Percentiles rank a stretch among this genome's conserved stretches.
These are phyloP conservation scores for Fusarium abutilonis DNA, from an alignment of 2,329 filamentous ascomycete genomes.

Conservation along the genomic window DNA sequence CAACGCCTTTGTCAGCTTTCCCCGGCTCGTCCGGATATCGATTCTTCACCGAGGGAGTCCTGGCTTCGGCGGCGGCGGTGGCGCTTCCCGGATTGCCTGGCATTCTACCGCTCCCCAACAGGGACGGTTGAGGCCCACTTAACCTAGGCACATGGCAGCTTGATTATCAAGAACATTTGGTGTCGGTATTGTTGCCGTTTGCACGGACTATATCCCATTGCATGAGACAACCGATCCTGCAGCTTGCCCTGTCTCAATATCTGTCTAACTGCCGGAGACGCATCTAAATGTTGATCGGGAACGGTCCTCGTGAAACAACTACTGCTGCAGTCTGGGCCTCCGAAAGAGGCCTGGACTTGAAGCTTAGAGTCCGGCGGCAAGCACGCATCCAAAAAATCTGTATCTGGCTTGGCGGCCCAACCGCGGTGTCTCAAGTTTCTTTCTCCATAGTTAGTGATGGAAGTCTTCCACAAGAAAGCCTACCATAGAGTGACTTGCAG, in stretches of 20 bases:
- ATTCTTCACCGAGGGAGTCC: slow-evolving; percentile 41
- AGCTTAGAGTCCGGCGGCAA: slow-evolving; percentile 15
- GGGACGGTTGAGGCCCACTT: slow-evolving; percentile 40
- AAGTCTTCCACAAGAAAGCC: slow-evolving; percentile 15
- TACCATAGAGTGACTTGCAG: slow-evolving; percentile 18
- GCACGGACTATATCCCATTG: slow-evolving; percentile 34
- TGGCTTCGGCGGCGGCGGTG: slow-evolving; percentile 35
- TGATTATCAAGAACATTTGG: slow-evolving; percentile 35
- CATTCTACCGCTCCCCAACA: slow-evolving; percentile 33
- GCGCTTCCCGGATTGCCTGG: slow-evolving; percentile 28
- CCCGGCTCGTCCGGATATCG: slow-evolving; percentile 40
- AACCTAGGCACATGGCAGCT: slow-evolving; percentile 3
- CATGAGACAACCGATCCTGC: slow-evolving; percentile 11
- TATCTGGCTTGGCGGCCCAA: slow-evolving; percentile 33
- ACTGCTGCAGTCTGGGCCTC: slow-evolving; percentile 5
- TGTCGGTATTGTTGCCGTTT: slow-evolving; percentile 42
- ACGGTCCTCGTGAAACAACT: background rate
- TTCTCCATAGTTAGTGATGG: slow-evolving; percentile 31
- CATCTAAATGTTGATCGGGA: slow-evolving; percentile 7
- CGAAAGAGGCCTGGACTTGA: slow-evolving; percentile 2
- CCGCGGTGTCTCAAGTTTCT: slow-evolving; percentile 33
- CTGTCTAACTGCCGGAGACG: slow-evolving; percentile 4
- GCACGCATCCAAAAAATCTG: slow-evolving; percentile 22
- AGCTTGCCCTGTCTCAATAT: background rate
- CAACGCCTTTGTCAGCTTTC: slow-evolving; percentile 35